Evolutionary conservation across 352 stramenopile species (phyloP).

Genomic region (Phytophthora nicotianae): DNA sequence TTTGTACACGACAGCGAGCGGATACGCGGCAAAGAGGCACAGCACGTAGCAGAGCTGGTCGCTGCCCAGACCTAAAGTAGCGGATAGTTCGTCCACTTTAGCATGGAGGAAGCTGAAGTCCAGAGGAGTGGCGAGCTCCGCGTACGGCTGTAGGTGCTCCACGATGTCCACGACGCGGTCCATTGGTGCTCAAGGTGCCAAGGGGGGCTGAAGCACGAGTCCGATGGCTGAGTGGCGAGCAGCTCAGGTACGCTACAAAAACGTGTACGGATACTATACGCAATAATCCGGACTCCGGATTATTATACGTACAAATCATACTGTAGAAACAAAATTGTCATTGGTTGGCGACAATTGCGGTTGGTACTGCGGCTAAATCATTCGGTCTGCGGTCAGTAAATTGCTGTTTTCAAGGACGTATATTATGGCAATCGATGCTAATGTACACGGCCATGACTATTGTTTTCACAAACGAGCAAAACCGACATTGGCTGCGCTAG

Average conservation of each 20-base stretch:
- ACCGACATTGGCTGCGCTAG: too few relatives aligned
- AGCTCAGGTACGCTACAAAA: conserved; percentile 13
- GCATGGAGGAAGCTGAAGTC: conserved; percentile 57
- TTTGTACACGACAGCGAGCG: conserved; percentile 91
- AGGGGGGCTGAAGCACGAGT: conserved; percentile 2
- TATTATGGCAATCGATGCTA: too few relatives aligned
- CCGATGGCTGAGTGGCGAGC: conserved; percentile 10
- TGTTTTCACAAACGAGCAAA: too few relatives aligned
- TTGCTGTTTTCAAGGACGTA: too few relatives aligned
- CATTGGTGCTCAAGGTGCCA: conserved; percentile 23
- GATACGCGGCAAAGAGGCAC: conserved; percentile 94
- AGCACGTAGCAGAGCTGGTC: conserved; percentile 88
- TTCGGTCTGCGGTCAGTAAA: too few relatives aligned
- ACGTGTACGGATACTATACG: conserved; percentile 11
- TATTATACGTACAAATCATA: too few relatives aligned
- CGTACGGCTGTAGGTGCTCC: conserved; percentile 50
- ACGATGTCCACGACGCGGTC: conserved; percentile 48
- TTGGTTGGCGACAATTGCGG: too few relatives aligned
- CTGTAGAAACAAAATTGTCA: too few relatives aligned
- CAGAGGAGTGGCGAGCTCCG: conserved; percentile 58
- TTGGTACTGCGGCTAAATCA: too few relatives aligned
- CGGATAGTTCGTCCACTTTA: conserved; percentile 49
- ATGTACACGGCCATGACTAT: too few relatives aligned
- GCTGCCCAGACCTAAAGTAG: conserved; percentile 44
- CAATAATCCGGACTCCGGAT: not conserved